Conservation (phyloP, 2,329 filamentous ascomycete genomes). For the Zarea fungicola region DNA sequence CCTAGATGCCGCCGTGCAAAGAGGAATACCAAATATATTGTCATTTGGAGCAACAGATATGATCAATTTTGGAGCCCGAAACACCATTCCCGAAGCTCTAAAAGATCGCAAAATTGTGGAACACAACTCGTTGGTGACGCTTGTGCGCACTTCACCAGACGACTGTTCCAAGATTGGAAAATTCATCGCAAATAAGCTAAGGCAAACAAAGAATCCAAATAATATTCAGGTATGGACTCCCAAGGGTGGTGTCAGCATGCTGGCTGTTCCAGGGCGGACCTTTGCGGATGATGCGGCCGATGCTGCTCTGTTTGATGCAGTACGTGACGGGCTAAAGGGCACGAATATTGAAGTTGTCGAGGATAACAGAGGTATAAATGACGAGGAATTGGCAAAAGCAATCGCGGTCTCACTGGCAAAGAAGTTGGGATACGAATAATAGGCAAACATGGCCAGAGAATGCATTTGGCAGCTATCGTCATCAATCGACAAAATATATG, state of each 20-base stretch:
- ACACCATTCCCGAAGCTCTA: constrained; percentile 52
- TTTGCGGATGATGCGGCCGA: constrained; percentile 45
- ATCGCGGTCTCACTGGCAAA: constrained; percentile 37
- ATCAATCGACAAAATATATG: too few species aligned
- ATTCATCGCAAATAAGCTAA: constrained; percentile 52
- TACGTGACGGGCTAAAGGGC: constrained; percentile 43
- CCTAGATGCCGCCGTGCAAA: constrained; percentile 50
- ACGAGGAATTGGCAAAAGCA: constrained; percentile 43
- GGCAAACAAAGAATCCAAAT: constrained; percentile 29
- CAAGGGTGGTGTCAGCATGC: constrained; percentile 54
- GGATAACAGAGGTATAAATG: constrained; percentile 49
- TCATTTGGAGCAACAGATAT: constrained; percentile 54
- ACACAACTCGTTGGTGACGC: constrained; percentile 61
- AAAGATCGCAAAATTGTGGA: constrained; percentile 47
- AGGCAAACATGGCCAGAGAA: too few species aligned
- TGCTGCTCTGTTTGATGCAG: constrained; percentile 45
- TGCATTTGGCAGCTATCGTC: too few species aligned
- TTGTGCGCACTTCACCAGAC: constrained; percentile 57
- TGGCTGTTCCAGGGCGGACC: constrained; percentile 46
- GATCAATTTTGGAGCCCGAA: constrained; percentile 57
- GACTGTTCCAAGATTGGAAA: constrained; percentile 52
- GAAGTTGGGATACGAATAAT: constrained; percentile 21
- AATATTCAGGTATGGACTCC: constrained; percentile 55
- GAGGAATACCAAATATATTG: constrained; percentile 49
- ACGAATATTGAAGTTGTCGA: constrained; percentile 45